Percentiles rank a stretch among this genome's conserved stretches.
Conservation (phyloP, 352 stramenopile genomes). For the Aphanomyces cochlioides region DNA sequence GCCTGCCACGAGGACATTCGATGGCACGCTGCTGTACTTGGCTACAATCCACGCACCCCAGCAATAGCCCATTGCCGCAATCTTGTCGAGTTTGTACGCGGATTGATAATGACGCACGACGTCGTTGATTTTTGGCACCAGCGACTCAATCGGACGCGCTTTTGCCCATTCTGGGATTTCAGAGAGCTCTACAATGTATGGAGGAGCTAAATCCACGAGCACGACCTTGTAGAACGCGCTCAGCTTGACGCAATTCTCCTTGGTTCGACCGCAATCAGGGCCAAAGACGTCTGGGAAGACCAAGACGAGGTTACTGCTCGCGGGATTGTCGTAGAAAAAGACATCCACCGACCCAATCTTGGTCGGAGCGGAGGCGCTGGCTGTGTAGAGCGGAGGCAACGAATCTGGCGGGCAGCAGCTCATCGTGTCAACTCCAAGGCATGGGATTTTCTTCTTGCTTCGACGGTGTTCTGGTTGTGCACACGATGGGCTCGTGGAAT, state of each 20-base stretch:
- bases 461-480: too few species aligned
- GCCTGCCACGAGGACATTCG: not conserved
- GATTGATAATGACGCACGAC: conserved; percentile 63
- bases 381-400: not conserved
- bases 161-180: conserved; percentile 23
- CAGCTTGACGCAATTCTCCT: conserved; percentile 67
- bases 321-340: conserved; percentile 25
- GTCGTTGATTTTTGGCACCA: conserved; percentile 61
- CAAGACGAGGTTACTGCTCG: conserved; percentile 35
- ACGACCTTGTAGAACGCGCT: conserved; percentile 76
- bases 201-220: conserved; percentile 58
- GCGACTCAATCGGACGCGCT: conserved; percentile 30
- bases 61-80: conserved; percentile 81
- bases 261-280: conserved; percentile 73
- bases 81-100: conserved; percentile 49
- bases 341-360: not conserved
- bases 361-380: not conserved
- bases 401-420: conserved; percentile 19
- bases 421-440: not conserved
- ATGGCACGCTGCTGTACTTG: conserved; percentile 33
- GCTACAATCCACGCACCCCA: conserved; percentile 71
- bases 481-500: too few species aligned
- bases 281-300: conserved; percentile 76
- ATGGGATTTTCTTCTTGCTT: too few species aligned
- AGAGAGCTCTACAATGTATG: conserved; percentile 66